Evolutionary conservation across 768 basidiomycete species (phyloP).

Genomic region (Arthromyces matolae): DNA sequence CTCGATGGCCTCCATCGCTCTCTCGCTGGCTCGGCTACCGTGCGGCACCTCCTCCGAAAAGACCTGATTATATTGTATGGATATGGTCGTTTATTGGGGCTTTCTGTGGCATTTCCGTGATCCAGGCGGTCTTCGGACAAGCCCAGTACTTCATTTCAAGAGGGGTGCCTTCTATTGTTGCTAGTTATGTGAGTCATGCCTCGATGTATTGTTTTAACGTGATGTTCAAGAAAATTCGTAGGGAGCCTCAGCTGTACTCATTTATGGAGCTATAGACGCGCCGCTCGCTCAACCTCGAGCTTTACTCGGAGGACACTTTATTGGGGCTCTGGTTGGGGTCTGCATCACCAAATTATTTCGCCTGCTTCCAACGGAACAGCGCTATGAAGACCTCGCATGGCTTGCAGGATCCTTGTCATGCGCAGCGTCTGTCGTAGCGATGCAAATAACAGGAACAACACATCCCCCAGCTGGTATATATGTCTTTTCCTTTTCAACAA

Average conservation of each 20-base stretch:
- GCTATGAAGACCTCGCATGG: conserved; percentile 45
- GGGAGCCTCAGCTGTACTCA: conserved; percentile 54
- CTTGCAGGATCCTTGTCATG: conserved; percentile 45
- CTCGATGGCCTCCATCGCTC: conserved; percentile 32
- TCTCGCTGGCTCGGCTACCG: conserved; percentile 46
- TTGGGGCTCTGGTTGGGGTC: conserved; percentile 45
- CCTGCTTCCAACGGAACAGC: conserved; percentile 38
- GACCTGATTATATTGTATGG: conserved; percentile 36
- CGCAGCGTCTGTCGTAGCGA: conserved; percentile 38
- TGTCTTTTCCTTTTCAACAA: not conserved
- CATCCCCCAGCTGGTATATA: conserved; percentile 50
- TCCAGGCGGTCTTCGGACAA: conserved; percentile 49
- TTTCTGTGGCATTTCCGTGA: conserved; percentile 44
- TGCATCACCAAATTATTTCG: conserved; percentile 50
- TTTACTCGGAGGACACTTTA: conserved; percentile 48
- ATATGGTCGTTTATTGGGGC: conserved; percentile 53
- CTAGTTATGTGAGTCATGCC: conserved; percentile 39
- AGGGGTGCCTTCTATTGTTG: conserved; percentile 43
- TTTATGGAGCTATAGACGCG: conserved; percentile 50
- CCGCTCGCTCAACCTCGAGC: conserved; percentile 52
- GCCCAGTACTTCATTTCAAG: conserved; percentile 43
- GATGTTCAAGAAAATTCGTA: conserved; percentile 16
- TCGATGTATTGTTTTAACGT: not conserved
- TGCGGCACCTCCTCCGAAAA: conserved; percentile 26
- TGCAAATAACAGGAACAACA: conserved; percentile 50